These are phyloP conservation scores for Crinitomyces ghanaensis DNA, from an alignment of 805 yeast species.

Conservation along the genomic window DNA sequence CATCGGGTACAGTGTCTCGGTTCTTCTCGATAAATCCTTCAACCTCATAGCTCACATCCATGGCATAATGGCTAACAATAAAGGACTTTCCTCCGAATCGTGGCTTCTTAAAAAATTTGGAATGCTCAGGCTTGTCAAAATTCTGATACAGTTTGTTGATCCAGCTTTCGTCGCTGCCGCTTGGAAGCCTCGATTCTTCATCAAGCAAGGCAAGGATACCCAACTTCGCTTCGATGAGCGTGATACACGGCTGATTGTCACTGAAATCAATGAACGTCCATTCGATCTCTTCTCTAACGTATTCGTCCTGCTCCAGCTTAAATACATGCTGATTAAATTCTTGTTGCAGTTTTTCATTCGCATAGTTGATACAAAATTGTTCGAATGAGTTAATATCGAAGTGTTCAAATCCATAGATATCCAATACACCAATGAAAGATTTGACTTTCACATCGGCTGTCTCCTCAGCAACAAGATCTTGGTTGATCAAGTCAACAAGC, in stretches of 20 bases:
- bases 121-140: slow-evolving; percentile 65
- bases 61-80: slow-evolving; percentile 86
- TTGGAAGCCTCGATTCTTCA: slow-evolving; percentile 90
- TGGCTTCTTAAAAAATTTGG: slow-evolving; percentile 77
- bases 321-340: slow-evolving; percentile 96
- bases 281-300: slow-evolving; percentile 80
- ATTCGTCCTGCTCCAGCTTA: slow-evolving; percentile 94
- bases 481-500: slow-evolving; percentile 77
- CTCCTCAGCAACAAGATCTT: slow-evolving; percentile 68
- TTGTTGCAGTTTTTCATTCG: slow-evolving; percentile 93
- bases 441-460: slow-evolving; percentile 45
- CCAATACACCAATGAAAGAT: slow-evolving; percentile 89
- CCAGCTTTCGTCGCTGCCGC: slow-evolving; percentile 91
- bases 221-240: slow-evolving; percentile 74
- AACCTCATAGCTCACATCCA: slow-evolving; percentile 82
- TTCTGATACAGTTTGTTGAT: slow-evolving; percentile 79
- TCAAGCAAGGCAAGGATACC: slow-evolving; percentile 84
- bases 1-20: slow-evolving; percentile 95
- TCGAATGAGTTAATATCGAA: slow-evolving; percentile 90
- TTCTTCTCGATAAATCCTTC: slow-evolving; percentile 96
- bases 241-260: slow-evolving; percentile 94
- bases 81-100: slow-evolving; percentile 88
- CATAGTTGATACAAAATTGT: slow-evolving; percentile 94
- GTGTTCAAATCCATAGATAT: slow-evolving; percentile 96
- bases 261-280: slow-evolving; percentile 95